Evolutionary conservation across 1,284 basidiomycete genomes (phyloP), one percentile per base, ranked within the genome.

Genomic region (Tilletia indica): DNA sequence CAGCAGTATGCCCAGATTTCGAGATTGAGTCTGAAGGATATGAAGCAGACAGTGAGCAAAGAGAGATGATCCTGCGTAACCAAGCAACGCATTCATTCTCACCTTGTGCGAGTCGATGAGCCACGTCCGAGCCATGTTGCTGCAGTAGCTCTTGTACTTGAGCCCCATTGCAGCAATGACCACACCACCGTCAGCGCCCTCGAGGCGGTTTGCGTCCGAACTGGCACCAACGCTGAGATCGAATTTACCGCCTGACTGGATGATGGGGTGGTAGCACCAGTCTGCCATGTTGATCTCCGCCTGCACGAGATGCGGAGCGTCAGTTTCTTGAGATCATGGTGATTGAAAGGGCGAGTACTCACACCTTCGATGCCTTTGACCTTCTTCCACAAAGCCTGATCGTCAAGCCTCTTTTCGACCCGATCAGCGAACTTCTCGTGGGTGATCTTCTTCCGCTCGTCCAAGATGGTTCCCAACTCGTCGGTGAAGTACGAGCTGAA

Each of bases 191-290:
- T 93, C 90, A 75, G 97, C 92, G 72, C 89, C 88, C 80, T 96
- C 92, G 16, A 82, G 72, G 36, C 78, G 77, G 64, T 77, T 77
- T 42, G 89, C 86, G 36, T 92, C 91, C 2, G 94, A 95, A 83
- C 93, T 91, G 0, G 93, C 93, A 1, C 91, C 93, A 34, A 91
- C 91, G 74, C 91, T 90, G 68, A 98, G 87, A 82, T 98, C 95
- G 83, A 97, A 98, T 54, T 90, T 90, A 19, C 93, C 92, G 70
- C 91, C 92, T 2, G 94, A 97, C 82, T 97, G 95, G 80, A 98
- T 93, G 83, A 97, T 95, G 2, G 96, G 95, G 4, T 92, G 90
- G 85, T 96, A 97, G 77, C 93, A 93, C 86, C 95, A 96, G 85
- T 98, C 95, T 2, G 92, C 91, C 12, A 91, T 89, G 36, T 87